A percentile compares a stretch with the other conserved stretches of the same genome.
phyloP scores from a whole-genome alignment of 116 monocot genomes.

The Thalassia testudinum region DNA sequence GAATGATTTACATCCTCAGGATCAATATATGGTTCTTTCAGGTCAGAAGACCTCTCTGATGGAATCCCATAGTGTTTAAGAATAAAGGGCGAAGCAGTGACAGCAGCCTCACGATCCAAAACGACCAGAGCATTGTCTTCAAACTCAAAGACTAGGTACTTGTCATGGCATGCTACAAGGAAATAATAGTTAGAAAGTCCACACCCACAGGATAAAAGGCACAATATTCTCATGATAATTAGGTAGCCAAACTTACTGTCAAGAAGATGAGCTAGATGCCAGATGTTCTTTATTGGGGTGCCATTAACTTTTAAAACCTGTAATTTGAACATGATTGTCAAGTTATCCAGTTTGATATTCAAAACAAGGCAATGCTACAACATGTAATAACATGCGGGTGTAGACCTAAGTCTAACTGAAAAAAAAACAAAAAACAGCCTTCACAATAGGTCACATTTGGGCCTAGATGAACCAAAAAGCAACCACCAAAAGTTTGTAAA shows the following conservation, averaged over 20 bases:
- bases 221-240: too few relatives aligned
- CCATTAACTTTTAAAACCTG: constrained; percentile 84
- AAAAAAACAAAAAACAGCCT: too few relatives aligned
- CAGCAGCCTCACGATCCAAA: constrained; percentile 66
- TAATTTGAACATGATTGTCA: background rate
- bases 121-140: constrained; percentile 93
- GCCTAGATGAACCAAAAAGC: too few relatives aligned
- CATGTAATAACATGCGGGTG: too few relatives aligned
- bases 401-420: too few relatives aligned
- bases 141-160: constrained; percentile 84
- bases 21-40: constrained; percentile 54
- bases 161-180: constrained; percentile 70
- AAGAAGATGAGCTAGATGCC: constrained; percentile 85
- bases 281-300: constrained; percentile 67
- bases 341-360: background rate
- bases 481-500: too few relatives aligned
- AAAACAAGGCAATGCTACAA: too few relatives aligned
- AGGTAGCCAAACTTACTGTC: constrained; percentile 45
- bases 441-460: too few relatives aligned
- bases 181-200: background rate
- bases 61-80: constrained; percentile 87
- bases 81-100: constrained; percentile 44
- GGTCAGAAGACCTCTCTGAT: constrained; percentile 54
- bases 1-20: constrained; percentile 19
- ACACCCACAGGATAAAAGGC: background rate